Conservation (phyloP, 148 eudicot species). For the Tetragonia tetragonoides region DNA sequence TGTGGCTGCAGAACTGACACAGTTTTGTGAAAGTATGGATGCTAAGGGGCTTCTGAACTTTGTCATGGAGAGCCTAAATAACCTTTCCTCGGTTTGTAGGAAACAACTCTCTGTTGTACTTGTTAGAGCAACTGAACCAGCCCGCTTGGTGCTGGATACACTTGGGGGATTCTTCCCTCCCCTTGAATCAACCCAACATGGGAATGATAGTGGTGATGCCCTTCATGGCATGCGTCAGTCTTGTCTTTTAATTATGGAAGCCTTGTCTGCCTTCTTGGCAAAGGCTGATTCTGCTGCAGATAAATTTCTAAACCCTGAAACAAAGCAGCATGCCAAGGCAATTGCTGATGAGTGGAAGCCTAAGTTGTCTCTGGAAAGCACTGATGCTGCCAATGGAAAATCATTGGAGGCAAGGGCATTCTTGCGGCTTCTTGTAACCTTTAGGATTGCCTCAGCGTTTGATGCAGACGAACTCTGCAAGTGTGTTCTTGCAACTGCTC, state of each 20-base stretch:
- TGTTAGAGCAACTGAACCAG: conserved; percentile 41
- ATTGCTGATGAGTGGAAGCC: conserved; percentile 60
- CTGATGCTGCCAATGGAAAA: conserved; percentile 46
- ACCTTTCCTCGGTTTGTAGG: conserved; percentile 21
- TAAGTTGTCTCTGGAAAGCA: conserved; percentile 39
- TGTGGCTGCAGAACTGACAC: conserved; percentile 34
- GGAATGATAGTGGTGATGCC: conserved; percentile 23
- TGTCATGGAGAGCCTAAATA: conserved; percentile 37
- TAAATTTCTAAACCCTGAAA: conserved; percentile 41
- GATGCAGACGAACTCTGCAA: conserved; percentile 52
- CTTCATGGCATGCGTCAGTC: conserved; percentile 41
- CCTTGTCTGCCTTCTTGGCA: conserved; percentile 53
- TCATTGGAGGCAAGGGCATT: conserved; percentile 53
- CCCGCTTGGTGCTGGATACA: conserved; percentile 44
- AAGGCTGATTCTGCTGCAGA: conserved; percentile 36
- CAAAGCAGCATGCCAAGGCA: conserved; percentile 52
- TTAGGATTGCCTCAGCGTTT: conserved; percentile 52
- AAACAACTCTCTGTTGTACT: conserved; percentile 43
- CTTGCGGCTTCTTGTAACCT: conserved; percentile 50
- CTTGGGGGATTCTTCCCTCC: conserved; percentile 47
- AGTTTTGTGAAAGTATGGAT: conserved; percentile 49
- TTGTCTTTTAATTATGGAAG: conserved; percentile 39
- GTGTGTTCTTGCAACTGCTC: conserved; percentile 45
- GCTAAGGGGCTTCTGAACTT: conserved; percentile 49
- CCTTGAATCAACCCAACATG: neutral